Percentiles rank a stretch among this genome's conserved stretches.
These are phyloP conservation scores for Sugiyamaella xylanicola DNA, from an alignment of 1,139 yeast species.

Conservation along the genomic window DNA sequence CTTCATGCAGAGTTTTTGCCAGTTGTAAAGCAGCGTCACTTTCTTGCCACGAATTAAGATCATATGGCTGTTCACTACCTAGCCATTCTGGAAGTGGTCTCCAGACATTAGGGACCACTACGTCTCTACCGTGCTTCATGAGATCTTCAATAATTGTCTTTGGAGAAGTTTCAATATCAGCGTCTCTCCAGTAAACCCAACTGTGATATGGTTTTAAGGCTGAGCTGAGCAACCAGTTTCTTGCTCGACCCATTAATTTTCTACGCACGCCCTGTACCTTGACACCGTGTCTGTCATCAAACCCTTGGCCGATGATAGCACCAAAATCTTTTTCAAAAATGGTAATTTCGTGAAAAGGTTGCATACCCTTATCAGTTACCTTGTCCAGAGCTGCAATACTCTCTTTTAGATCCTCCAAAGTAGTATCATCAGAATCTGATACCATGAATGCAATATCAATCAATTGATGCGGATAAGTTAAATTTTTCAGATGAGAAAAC, in stretches of 20 bases:
- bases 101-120: conserved; percentile 88
- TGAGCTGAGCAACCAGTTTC: conserved; percentile 67
- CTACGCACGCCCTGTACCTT: conserved; percentile 72
- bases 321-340: conserved; percentile 71
- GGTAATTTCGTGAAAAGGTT: conserved; percentile 26
- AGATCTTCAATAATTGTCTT: conserved; percentile 62
- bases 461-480: conserved; percentile 65
- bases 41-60: conserved; percentile 90
- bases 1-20: conserved; percentile 75
- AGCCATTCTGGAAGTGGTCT: conserved; percentile 89
- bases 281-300: conserved; percentile 74
- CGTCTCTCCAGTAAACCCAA: conserved; percentile 80
- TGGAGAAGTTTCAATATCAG: conserved; percentile 66
- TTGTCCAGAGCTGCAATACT: conserved; percentile 50
- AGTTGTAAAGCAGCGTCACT: conserved; percentile 77
- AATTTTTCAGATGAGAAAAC: conserved; percentile 57
- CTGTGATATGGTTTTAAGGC: conserved; percentile 67
- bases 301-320: conserved; percentile 74
- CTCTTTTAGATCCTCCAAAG: conserved; percentile 60
- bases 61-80: conserved; percentile 88
- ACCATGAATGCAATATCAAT: conserved; percentile 67
- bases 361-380: not conserved
- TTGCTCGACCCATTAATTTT: conserved; percentile 70
- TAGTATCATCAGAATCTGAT: conserved; percentile 67
- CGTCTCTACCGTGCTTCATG: conserved; percentile 65